Evolutionary conservation across 306 rosid genomes (phyloP), one percentile per base, ranked within the genome.

Genomic region (Dryas alaskensis): DNA sequence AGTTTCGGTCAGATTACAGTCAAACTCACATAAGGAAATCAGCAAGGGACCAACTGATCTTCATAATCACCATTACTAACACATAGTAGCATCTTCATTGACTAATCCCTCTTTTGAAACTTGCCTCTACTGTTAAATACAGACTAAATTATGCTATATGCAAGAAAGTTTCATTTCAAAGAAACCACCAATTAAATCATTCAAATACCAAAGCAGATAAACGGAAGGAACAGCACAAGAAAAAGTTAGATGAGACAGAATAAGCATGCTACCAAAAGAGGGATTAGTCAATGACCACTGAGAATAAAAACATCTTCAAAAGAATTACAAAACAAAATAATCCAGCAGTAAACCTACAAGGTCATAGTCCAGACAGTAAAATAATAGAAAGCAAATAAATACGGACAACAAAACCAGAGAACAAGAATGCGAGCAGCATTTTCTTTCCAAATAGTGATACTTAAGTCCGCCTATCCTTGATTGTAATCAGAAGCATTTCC

Each of bases 401-500:
- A 44, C 27, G 7, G 47, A 59, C 67, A 46, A 31, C 57, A 10
- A 27, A 45, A 43, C 12, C 17, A 31, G 51, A 59, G 53, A 68
- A 61, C 67, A 43, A 54, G 57, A 72, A 58, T 58, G 75, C 75
- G 16, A 72, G 75, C 66, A 58, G 75, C 75, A 72, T 72, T 70
- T 72, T 59, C 55, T 44, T 72, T 72, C 75, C 66, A 54, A 62
- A 25, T 53, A 57, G 69, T 13, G 27, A 66, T 68, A n/a, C 53
- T 19, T 12, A 54, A 68, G 59, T 53, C 62, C 40, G 46, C 61
- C 37, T 10, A 11, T 74, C 69, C 51, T 73, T 69, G 76, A 60
- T 50, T 16, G 67, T 6, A 19, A 61, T 79, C 63, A 74, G 83
- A 79, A 79, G 79, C 83, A 79, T 53, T 79, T 79, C 78, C 79